Evolutionary conservation across 371 early-diverging fungal genomes (phyloP).

Genomic region (Enterocytospora artemiae): DNA sequence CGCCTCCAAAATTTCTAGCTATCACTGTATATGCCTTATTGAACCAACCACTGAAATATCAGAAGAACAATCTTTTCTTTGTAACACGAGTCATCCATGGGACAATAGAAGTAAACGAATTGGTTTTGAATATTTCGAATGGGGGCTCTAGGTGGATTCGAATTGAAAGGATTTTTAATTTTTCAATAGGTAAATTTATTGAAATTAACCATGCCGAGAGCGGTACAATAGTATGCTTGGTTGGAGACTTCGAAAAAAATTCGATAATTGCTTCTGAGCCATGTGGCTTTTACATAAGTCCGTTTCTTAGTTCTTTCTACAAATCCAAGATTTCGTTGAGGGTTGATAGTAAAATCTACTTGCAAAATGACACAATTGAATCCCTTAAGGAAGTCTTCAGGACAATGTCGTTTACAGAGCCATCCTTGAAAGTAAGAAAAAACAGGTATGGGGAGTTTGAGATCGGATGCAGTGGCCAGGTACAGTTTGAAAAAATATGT

Average conservation of each 20-base stretch:
- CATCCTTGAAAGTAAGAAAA: conserved; percentile 36
- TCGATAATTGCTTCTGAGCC: conserved; percentile 9
- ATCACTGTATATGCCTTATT: conserved; percentile 36
- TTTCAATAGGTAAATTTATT: conserved; percentile 27
- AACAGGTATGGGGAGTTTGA: conserved; percentile 51
- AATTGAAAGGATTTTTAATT: conserved; percentile 38
- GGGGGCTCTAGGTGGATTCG: background rate
- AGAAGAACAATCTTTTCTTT: conserved; percentile 35
- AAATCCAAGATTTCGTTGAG: conserved; percentile 15
- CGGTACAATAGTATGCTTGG: conserved; percentile 27
- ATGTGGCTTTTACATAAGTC: background rate
- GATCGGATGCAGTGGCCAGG: conserved; percentile 41
- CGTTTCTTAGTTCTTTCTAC: conserved; percentile 30
- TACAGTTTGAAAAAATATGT: conserved; percentile 55
- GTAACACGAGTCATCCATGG: conserved; percentile 32
- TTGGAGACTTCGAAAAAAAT: conserved; percentile 39
- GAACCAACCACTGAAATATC: background rate
- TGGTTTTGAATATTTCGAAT: conserved; percentile 15
- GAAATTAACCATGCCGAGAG: conserved; percentile 18
- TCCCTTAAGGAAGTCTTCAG: conserved; percentile 32
- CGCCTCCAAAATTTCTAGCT: conserved; percentile 2
- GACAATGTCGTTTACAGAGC: conserved; percentile 41
- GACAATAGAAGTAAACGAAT: conserved; percentile 15
- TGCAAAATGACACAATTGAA: conserved; percentile 15
- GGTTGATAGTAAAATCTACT: background rate